phyloP scores from a whole-genome alignment of 1,284 basidiomycete genomes.

The Ceratobasidium sp. region DNA sequence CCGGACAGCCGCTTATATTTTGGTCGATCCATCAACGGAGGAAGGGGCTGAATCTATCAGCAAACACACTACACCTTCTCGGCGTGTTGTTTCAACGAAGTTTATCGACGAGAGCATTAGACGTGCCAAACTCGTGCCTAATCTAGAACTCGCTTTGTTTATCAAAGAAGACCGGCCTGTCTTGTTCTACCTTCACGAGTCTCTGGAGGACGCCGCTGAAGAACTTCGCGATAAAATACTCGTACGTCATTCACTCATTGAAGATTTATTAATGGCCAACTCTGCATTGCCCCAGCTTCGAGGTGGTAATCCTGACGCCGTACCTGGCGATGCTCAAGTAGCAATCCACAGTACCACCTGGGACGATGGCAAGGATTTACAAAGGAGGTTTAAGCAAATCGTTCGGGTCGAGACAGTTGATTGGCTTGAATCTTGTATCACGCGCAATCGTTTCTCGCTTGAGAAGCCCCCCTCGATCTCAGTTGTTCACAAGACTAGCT shows the following conservation, averaged over 20 bases:
- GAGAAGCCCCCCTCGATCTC: background rate
- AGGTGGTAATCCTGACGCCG: conserved; percentile 5
- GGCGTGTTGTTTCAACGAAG: background rate
- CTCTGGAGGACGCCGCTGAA: conserved; percentile 2
- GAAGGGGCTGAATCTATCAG: background rate
- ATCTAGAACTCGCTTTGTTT: background rate
- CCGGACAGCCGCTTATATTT: background rate
- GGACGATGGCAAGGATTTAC: background rate
- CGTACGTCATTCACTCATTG: background rate
- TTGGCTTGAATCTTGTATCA: conserved; percentile 13
- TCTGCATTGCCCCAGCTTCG: background rate
- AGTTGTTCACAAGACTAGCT: background rate
- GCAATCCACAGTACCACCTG: background rate
- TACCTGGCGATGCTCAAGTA: background rate
- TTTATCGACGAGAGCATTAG: conserved; percentile 27
- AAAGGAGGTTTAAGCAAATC: background rate
- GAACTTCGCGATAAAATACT: background rate
- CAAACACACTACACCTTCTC: background rate
- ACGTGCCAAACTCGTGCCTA: background rate
- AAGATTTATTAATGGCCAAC: background rate
- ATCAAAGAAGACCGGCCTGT: conserved; percentile 13
- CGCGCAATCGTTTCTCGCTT: conserved; percentile 3
- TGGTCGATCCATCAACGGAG: conserved; percentile 11
- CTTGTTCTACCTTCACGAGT: conserved; percentile 9
- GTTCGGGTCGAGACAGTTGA: background rate